Base-by-base conservation (phyloP, 306 rosid genomes). In the Parietaria judaica region DNA sequence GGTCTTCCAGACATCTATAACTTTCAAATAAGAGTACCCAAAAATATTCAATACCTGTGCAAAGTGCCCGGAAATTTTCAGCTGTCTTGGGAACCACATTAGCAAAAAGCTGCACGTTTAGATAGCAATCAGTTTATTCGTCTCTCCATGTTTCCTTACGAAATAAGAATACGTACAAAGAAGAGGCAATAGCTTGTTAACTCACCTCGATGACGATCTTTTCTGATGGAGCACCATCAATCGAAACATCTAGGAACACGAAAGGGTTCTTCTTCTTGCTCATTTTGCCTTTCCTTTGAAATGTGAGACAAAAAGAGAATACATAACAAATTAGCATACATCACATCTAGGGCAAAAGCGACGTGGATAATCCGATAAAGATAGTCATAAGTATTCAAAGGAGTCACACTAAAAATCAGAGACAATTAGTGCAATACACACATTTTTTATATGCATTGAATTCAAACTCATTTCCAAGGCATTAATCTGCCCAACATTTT, bases 31-130 rank as follows among this genome's bases (percentile, higher is more conserved):
- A 41, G 45, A 41, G 0, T 1, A 41, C 45, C 45, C 45, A 3
- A 3, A 41, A 8, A 41, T 5, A 41, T 41, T 5, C 45, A 41
- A 45, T 84, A 94, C 99, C 99, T 60, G 97, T 86, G 72, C 99
- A 94, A 17, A 94, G 97, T 7, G 94, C 91, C 70, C 87, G 88
- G 7, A 94, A 94, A 64, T 94, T 94, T 66, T 94, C 95, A 0
- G 94, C 84, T 11, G 99, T 89, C 85, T 64, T 86, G 0, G 99
- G 99, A 71, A 75, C 99, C 63, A 81, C 62, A 74, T 72, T 73
- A 49, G 83, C 82, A 71, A 89, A 94, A 79, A 94, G 99, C 99
- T 94, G 94, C 87, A 79, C 52, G 59, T 70, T 80, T 72, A 75
- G 68, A 61, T 34, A 61, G 51, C 37, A 68, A 16, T 13, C 11